Evolutionary conservation across 768 basidiomycete species (phyloP).

Genomic region (Russula griseocarnosa): DNA sequence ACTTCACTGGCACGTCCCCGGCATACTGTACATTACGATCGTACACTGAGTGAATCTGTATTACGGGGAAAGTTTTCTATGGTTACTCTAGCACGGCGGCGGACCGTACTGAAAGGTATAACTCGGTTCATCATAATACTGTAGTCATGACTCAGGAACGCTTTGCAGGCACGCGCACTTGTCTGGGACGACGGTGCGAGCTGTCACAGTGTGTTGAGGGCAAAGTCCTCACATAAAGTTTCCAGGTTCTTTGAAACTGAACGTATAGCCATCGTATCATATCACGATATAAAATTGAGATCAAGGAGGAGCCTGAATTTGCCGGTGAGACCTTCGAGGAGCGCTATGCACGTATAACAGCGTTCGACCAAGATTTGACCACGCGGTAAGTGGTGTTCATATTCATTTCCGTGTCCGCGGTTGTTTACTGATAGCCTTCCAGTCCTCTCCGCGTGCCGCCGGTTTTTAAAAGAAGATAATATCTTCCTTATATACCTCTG

Average conservation of each 20-base stretch:
- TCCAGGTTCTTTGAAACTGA: slow-evolving; percentile 49
- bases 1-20: slow-evolving; percentile 40
- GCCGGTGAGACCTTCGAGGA: too few relatives aligned
- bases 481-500: too few relatives aligned
- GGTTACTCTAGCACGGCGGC: slow-evolving; percentile 40
- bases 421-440: too few relatives aligned
- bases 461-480: slow-evolving; percentile 25
- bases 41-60: slow-evolving; percentile 30
- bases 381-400: too few relatives aligned
- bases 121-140: background rate
- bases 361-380: too few relatives aligned
- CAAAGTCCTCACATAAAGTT: background rate
- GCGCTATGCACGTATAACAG: too few relatives aligned
- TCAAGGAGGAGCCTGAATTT: too few relatives aligned
- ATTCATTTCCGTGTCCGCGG: too few relatives aligned
- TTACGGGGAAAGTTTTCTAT: background rate
- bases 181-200: slow-evolving; percentile 27
- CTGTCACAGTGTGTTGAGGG: background rate
- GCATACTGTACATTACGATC: slow-evolving; percentile 51
- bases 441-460: slow-evolving; percentile 28
- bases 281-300: too few relatives aligned
- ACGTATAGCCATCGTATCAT: slow-evolving; percentile 45
- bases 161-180: slow-evolving; percentile 22
- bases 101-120: slow-evolving; percentile 50
- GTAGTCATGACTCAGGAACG: background rate